These are phyloP conservation scores for Leccinum solheimii DNA, from an alignment of 1,284 basidiomycete genomes.

Conservation along the genomic window DNA sequence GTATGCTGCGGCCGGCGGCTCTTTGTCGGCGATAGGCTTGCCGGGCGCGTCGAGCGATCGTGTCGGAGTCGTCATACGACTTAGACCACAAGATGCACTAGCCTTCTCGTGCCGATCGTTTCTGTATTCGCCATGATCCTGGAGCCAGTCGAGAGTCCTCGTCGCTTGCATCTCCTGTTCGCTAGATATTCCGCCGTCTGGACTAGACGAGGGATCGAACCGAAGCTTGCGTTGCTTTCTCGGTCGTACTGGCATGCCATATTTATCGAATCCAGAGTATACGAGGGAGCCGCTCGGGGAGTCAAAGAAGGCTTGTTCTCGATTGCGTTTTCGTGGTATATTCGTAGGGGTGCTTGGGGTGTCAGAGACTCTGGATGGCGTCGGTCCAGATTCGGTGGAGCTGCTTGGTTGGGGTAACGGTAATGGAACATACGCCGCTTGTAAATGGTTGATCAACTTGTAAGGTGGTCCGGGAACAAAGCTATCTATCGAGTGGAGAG, in stretches of 20 bases:
- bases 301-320: conserved; percentile 32
- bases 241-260: conserved; percentile 32
- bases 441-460: conserved; percentile 8
- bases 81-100: not conserved
- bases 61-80: not conserved
- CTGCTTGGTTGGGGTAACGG: conserved; percentile 5
- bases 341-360: conserved; percentile 27
- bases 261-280: conserved; percentile 32
- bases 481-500: conserved; percentile 14
- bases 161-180: not conserved
- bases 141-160: not conserved
- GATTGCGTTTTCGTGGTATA: conserved; percentile 29
- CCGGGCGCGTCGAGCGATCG: conserved; percentile 14
- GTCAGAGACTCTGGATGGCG: conserved; percentile 10
- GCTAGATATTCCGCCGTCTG: conserved; percentile 7
- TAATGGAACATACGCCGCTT: not conserved
- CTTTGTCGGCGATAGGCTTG: not conserved
- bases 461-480: conserved; percentile 25
- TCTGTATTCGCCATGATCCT: conserved; percentile 1
- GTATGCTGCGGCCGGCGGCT: not conserved
- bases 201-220: conserved; percentile 30
- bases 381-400: not conserved
- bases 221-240: conserved; percentile 30
- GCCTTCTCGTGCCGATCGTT: not conserved
- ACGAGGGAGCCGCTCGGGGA: conserved; percentile 30